A percentile compares a stretch with the other conserved stretches of the same genome.
Evolutionary conservation across 495 filamentous ascomycete genomes (phyloP).

Genomic region (Daldinia loculata): DNA sequence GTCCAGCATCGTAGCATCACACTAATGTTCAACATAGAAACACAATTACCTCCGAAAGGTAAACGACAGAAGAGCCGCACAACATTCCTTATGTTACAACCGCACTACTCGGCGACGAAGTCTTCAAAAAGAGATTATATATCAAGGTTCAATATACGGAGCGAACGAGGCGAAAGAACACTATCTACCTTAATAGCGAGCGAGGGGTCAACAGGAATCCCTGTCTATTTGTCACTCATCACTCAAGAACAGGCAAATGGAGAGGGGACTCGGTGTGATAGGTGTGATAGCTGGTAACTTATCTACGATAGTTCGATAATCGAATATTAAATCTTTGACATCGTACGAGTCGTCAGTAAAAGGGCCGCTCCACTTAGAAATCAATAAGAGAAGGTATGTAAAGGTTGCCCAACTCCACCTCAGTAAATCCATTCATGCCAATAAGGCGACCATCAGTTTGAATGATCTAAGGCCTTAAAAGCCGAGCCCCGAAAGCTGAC

Average conservation of each 20-base stretch:
- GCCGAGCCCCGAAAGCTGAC: not conserved
- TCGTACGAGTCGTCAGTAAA: not conserved
- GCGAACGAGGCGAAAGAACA: too few species aligned
- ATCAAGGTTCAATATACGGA: too few species aligned
- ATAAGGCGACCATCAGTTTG: not conserved
- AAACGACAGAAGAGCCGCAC: not conserved
- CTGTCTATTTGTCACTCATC: not conserved
- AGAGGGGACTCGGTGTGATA: not conserved
- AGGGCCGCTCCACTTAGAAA: not conserved
- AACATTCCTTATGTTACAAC: not conserved
- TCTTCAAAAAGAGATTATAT: not conserved
- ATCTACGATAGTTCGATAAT: not conserved
- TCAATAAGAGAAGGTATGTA: not conserved
- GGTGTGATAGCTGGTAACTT: not conserved
- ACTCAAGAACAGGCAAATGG: not conserved
- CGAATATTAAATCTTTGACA: not conserved
- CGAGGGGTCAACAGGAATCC: not conserved
- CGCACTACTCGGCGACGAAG: not conserved
- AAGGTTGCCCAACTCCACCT: not conserved
- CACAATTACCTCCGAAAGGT: not conserved
- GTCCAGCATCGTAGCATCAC: not conserved
- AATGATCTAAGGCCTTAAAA: not conserved
- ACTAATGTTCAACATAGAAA: not conserved
- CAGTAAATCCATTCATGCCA: not conserved
- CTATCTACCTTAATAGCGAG: not conserved